Evolutionary conservation across 2,329 filamentous ascomycete genomes (phyloP).

Genomic region (Fusarium ramigenum): DNA sequence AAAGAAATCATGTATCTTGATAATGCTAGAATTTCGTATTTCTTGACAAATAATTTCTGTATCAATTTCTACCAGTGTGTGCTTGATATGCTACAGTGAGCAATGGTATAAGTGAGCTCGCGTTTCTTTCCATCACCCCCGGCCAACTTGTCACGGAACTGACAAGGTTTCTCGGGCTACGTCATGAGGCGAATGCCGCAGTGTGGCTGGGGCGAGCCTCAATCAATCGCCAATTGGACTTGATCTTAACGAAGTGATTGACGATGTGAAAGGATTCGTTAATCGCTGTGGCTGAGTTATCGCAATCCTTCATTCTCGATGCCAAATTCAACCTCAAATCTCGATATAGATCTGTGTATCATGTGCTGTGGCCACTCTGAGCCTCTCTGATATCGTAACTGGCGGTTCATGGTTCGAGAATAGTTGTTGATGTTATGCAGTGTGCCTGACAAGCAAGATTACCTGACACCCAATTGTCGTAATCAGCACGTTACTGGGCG

Average conservation of each 20-base stretch:
- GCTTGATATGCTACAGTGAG: not conserved
- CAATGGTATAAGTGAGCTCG: not conserved
- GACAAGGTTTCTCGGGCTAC: constrained; percentile 15
- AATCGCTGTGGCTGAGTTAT: constrained; percentile 27
- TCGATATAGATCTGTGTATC: constrained; percentile 10
- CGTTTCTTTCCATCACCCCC: not conserved
- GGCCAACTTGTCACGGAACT: not conserved
- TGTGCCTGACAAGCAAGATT: constrained; percentile 23
- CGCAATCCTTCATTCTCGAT: not conserved
- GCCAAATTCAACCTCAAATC: constrained; percentile 6
- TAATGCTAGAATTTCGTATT: not conserved
- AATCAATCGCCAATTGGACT: not conserved
- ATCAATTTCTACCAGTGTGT: not conserved
- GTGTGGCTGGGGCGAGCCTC: constrained; percentile 23
- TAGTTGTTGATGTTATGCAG: not conserved
- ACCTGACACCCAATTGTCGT: constrained; percentile 32
- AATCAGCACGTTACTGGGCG: constrained; percentile 18
- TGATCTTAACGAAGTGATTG: constrained; percentile 14
- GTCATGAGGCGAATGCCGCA: constrained; percentile 33
- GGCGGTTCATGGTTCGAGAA: not conserved
- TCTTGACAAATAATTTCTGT: not conserved
- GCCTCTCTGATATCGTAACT: constrained; percentile 19
- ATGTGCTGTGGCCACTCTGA: not conserved
- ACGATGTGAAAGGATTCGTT: constrained; percentile 10
- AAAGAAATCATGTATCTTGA: not conserved